Evolutionary conservation across 495 filamentous ascomycete genomes (phyloP), one percentile per base, ranked within the genome.

Genomic region (Amorphotheca resinae): DNA sequence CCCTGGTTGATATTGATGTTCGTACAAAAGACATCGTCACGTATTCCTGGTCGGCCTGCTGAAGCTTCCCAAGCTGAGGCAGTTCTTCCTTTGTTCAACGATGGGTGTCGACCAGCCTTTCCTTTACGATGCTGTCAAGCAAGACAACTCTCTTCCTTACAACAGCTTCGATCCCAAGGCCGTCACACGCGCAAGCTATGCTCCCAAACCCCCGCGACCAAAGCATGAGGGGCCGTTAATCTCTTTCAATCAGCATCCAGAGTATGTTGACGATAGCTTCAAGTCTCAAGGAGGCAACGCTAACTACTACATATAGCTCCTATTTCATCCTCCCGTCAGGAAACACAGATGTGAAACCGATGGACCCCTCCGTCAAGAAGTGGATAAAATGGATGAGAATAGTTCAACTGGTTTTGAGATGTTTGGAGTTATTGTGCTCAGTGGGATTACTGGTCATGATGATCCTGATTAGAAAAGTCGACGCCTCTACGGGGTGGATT

Each of bases 131-230:
- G 58, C 62, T 23, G 60, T 69, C 33, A 56, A 47, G 40, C 54
- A 52, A 36, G 63, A 73, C 9, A 38, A 35, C 8, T 21, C 45
- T 5, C 23, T 40, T 22, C 56, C 70, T 49, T 67, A 81, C 25
- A 65, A 61, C 6, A 54, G 59, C 0, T 95, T 91, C 64, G 83
- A 95, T 53, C 87, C 87, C 11, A 91, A 85, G 54, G 79, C 80
- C 42, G 74, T 81, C 25, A 84, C 85, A 7, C 69, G 82, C 58
- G 80, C 82, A 44, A 86, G 80, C 59, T 77, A 64, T 53, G 62
- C 72, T 48, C 67, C 64, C 12, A 68, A 70, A 46, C 57, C 60
- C 9, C 68, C 65, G 9, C 75, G 69, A 42, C 64, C 69, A n/a
- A 81, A 81, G 67, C 68, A 63, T 22, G 70, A 82, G 21, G 86